Conservation (phyloP, 2,329 filamentous ascomycete genomes). For the Biscogniauxia marginata region DNA sequence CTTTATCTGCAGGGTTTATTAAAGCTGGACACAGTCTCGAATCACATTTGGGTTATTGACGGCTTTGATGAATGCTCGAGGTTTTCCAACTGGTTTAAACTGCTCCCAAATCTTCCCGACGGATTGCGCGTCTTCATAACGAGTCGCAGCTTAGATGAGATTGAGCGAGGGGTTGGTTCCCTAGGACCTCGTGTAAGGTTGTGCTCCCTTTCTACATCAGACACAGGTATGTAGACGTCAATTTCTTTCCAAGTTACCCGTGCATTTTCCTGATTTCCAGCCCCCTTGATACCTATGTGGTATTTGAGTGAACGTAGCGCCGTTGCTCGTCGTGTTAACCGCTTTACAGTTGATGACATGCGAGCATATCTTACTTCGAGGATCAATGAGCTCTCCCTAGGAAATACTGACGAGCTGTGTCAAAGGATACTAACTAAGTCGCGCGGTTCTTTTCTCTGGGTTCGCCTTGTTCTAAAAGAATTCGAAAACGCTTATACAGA, state of each 20-base stretch:
- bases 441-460: slow-evolving; percentile 33
- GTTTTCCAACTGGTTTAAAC: slow-evolving; percentile 18
- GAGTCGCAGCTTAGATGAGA: slow-evolving; percentile 26
- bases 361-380: slow-evolving; percentile 20
- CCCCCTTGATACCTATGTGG: no score
- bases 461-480: slow-evolving; percentile 30
- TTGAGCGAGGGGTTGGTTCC: slow-evolving; percentile 24
- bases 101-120: slow-evolving; percentile 16
- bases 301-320: neutral
- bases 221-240: slow-evolving; percentile 13
- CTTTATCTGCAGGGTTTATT: slow-evolving; percentile 28
- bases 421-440: slow-evolving; percentile 30
- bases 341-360: slow-evolving; percentile 23
- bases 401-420: slow-evolving; percentile 22
- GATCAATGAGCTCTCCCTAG: slow-evolving; percentile 19
- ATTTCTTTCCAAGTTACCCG: slow-evolving; percentile 1
- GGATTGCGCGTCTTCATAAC: slow-evolving; percentile 29
- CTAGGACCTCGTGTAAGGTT: slow-evolving; percentile 15
- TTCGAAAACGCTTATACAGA: slow-evolving; percentile 28
- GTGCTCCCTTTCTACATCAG: slow-evolving; percentile 7
- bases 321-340: neutral
- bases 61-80: slow-evolving; percentile 31
- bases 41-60: slow-evolving; percentile 33
- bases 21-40: slow-evolving; percentile 12
- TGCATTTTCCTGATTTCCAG: slow-evolving; percentile 1